Base-by-base conservation (phyloP, 2,329 filamentous ascomycete genomes). In the Achaetomium macrosporum region DNA sequence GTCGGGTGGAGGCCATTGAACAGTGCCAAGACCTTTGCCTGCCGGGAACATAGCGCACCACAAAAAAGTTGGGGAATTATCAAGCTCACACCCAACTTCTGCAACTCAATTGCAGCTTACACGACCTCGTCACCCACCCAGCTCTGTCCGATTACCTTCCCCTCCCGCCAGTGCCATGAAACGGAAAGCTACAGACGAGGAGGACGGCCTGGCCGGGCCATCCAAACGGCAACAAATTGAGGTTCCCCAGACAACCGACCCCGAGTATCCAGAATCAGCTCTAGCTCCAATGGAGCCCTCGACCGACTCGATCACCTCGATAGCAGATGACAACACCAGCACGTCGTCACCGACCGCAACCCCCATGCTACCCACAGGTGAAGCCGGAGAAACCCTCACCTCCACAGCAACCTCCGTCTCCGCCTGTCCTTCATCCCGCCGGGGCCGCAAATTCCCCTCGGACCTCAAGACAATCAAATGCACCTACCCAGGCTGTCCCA, bases 391-490 rank as follows among this genome's bases (percentile, higher is more conserved):
- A 20, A 5, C 13, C 49, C 55, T 30, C 25, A 61, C 59, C 15
- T 40, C 52, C 5, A 40, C 57, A 9, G 55, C 54, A 16, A 61
- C 60, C 35, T 55, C 59, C 9, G 47, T 58, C 39, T 45, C 58
- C 29, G 47, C 56, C 16, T 39, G 55, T 12, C 16, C 50, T 45
- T 50, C 49, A 40, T 51, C 54, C 48, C 58, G 57, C 3, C 76
- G 79, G 4, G 70, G 73, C 12, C 68, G 71, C 53, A 81, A 77
- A 53, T 83, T 81, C 56, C 85, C 84, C 3, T 88, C 84, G 40
- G 88, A 82, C 65, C 76, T 83, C 54, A 95, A 95, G 73, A 90
- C 82, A 5, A 84, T 90, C 58, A 73, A 75, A 50, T 96, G 92
- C 70, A 83, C 85, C 1, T 85, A 82, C 66, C 79, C 84, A 11